Percentiles rank a stretch among this genome's conserved stretches.
phyloP scores from a whole-genome alignment of 2,329 filamentous ascomycete species.

The Beauveria varroae region DNA sequence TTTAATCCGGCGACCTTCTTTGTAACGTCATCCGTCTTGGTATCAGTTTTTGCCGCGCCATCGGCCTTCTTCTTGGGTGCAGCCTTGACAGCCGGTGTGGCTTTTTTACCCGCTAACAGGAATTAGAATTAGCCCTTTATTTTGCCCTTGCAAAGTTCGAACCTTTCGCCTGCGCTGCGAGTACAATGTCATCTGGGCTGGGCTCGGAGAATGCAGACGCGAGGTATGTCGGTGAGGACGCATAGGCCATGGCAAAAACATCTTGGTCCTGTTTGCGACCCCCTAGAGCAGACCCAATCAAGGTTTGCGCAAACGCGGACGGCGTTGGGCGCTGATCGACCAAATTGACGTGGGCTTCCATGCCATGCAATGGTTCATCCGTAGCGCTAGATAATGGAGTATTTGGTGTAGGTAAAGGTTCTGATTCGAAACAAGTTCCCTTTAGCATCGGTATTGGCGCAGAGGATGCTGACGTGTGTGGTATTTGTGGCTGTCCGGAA shows the following conservation, averaged over 20 bases:
- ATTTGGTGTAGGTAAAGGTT: background rate
- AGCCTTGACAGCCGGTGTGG: constrained; percentile 29
- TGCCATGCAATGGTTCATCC: background rate
- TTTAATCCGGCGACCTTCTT: constrained; percentile 28
- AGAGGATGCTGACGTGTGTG: background rate
- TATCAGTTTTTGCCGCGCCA: constrained; percentile 18
- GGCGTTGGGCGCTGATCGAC: constrained; percentile 24
- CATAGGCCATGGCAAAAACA: constrained; percentile 41
- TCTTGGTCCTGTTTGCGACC: constrained; percentile 22
- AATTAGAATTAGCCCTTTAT: constrained; percentile 47
- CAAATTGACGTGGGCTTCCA: background rate
- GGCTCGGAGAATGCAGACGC: constrained; percentile 69
- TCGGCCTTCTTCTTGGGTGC: constrained; percentile 34
- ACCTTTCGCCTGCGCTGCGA: constrained; percentile 85
- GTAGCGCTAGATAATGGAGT: no score
- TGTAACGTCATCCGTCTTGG: constrained; percentile 16
- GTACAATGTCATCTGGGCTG: constrained; percentile 85
- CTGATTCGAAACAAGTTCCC: background rate
- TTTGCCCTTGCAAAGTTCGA: constrained; percentile 51
- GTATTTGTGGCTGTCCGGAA: background rate
- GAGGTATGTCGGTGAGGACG: constrained; percentile 40
- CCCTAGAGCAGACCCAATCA: constrained; percentile 38
- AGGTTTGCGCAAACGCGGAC: constrained; percentile 50
- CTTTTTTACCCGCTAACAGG: constrained; percentile 45
- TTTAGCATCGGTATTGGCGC: background rate